These are phyloP conservation scores for Gilbertella persicaria DNA, from an alignment of 371 early-diverging fungal species.

Conservation along the genomic window DNA sequence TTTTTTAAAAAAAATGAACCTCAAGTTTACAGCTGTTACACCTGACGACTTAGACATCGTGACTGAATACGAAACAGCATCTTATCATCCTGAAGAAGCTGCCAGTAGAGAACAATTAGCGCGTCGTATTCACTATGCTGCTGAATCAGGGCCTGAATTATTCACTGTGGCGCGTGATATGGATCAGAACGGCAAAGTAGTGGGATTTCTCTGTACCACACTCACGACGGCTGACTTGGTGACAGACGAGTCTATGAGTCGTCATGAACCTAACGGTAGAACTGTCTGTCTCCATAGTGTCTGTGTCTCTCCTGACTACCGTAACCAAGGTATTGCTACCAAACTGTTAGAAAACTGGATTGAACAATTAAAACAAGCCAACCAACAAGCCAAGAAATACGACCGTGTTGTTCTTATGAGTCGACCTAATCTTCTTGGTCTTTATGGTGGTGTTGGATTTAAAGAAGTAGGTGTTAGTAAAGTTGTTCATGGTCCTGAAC, in stretches of 20 bases:
- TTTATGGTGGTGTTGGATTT: conserved; percentile 71
- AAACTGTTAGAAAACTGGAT: conserved; percentile 53
- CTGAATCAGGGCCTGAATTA: conserved; percentile 44
- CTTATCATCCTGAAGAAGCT: conserved; percentile 67
- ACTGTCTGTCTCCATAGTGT: conserved; percentile 74
- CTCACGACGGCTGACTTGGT: conserved; percentile 44
- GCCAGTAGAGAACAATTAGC: conserved; percentile 58
- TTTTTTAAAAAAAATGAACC: conserved; percentile 6
- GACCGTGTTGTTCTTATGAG: conserved; percentile 60
- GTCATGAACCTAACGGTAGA: conserved; percentile 60
- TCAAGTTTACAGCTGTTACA: conserved; percentile 22
- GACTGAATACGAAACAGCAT: conserved; percentile 36
- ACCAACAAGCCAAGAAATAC: conserved; percentile 24
- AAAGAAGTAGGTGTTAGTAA: conserved; percentile 51
- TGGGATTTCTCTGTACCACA: conserved; percentile 67
- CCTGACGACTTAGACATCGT: conserved; percentile 34
- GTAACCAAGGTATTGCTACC: conserved; percentile 62
- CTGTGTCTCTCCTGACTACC: conserved; percentile 53
- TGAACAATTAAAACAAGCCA: conserved; percentile 30
- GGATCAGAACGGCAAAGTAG: conserved; percentile 24
- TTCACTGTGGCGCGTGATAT: conserved; percentile 55
- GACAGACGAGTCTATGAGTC: conserved; percentile 68
- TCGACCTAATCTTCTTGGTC: conserved; percentile 49
- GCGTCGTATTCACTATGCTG: conserved; percentile 54
- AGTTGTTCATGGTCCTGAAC: conserved; percentile 69